phyloP scores from a whole-genome alignment of 306 rosid genomes.

The Abrus precatorius region DNA sequence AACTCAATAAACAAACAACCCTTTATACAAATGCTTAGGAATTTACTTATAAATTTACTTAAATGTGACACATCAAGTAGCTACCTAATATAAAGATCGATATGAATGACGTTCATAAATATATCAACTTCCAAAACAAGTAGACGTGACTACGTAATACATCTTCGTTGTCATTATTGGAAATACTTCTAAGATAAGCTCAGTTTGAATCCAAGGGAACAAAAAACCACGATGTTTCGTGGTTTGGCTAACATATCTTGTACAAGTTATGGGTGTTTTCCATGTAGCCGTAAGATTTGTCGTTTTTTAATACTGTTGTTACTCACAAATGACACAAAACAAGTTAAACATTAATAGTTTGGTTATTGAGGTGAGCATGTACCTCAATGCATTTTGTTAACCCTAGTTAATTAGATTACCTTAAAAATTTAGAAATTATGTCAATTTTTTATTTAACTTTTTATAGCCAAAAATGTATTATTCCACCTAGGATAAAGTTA shows the following conservation, averaged over 20 bases:
- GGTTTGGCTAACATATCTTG: constrained; percentile 24
- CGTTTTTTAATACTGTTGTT: neutral
- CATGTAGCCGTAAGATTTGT: neutral
- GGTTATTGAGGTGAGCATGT: too few relatives aligned
- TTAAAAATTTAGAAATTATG: neutral
- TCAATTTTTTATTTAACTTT: too few relatives aligned
- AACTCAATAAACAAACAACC: neutral
- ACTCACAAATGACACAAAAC: neutral
- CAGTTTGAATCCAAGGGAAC: constrained; percentile 17
- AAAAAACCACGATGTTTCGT: constrained; percentile 34
- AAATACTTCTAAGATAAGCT: constrained; percentile 2
- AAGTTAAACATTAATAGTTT: neutral
- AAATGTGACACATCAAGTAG: constrained; percentile 35
- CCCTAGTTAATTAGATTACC: neutral
- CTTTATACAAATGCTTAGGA: neutral
- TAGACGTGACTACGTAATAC: neutral
- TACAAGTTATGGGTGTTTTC: constrained; percentile 1
- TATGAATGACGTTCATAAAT: neutral
- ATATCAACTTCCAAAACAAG: neutral
- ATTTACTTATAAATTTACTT: constrained; percentile 4
- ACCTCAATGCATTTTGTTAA: neutral
- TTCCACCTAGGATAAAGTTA: too few relatives aligned
- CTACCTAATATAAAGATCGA: constrained; percentile 42
- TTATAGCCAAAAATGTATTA: too few relatives aligned
- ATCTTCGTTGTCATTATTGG: neutral